Evolutionary conservation across 768 basidiomycete species (phyloP).

Genomic region (Podaxis sp.): DNA sequence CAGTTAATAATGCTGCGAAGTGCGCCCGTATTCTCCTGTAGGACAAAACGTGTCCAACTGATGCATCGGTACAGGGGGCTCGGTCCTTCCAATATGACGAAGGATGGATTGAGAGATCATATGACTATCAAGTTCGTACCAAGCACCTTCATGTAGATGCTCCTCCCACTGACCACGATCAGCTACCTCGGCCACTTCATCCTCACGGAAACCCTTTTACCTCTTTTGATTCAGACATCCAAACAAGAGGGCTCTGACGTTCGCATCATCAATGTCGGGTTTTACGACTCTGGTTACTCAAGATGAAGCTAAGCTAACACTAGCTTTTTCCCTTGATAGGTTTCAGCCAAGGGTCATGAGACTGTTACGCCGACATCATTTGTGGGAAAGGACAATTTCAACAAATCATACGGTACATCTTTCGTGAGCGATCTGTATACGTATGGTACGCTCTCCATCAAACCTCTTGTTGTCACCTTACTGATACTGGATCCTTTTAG

Average conservation of each 20-base stretch:
- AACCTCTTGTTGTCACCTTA: not conserved
- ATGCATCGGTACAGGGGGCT: not conserved
- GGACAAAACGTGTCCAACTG: not conserved
- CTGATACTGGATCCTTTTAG: conserved; percentile 27
- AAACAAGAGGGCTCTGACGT: conserved; percentile 50
- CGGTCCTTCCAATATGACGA: conserved; percentile 19
- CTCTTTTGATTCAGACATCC: conserved; percentile 52
- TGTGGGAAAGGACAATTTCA: conserved; percentile 34
- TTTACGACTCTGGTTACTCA: not conserved
- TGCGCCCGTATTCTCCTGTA: not conserved
- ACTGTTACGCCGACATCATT: conserved; percentile 26
- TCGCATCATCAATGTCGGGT: conserved; percentile 57
- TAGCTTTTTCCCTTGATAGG: conserved; percentile 21
- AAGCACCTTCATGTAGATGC: not conserved
- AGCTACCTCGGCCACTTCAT: conserved; percentile 57
- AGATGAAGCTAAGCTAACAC: not conserved
- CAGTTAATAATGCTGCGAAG: conserved; percentile 54
- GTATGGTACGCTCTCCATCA: conserved; percentile 31
- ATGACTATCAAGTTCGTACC: conserved; percentile 10
- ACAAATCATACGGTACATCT: conserved; percentile 29
- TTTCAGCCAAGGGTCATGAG: conserved; percentile 30
- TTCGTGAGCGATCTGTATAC: conserved; percentile 22
- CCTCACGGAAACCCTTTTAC: conserved; percentile 55
- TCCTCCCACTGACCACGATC: not conserved
- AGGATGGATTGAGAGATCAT: conserved; percentile 20